A percentile compares a stretch with the other conserved stretches of the same genome.
These are phyloP conservation scores for Globisporangium iwayamae DNA, from an alignment of 352 stramenopile species.

Conservation along the genomic window DNA sequence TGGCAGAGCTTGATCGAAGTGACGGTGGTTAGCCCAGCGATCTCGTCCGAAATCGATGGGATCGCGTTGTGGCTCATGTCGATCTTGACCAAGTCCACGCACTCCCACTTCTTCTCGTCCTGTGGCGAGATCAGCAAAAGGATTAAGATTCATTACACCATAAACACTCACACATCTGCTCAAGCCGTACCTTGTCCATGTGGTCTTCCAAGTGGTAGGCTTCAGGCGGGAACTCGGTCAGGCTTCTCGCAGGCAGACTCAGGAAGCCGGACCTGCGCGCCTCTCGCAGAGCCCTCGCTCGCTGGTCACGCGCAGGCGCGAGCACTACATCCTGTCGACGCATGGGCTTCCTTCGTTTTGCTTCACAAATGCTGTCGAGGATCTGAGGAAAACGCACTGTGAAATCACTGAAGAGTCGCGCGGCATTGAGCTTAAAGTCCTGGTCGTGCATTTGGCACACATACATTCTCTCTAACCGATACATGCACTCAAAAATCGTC, in stretches of 20 bases:
- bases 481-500: background rate
- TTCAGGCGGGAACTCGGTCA: constrained; percentile 62
- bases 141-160: background rate
- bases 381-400: background rate
- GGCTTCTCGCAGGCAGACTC: constrained; percentile 47
- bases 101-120: constrained; percentile 86
- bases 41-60: constrained; percentile 44
- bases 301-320: constrained; percentile 53
- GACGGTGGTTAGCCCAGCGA: constrained; percentile 44
- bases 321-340: constrained; percentile 50
- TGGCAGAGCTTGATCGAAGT: constrained; percentile 68
- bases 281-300: constrained; percentile 51
- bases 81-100: constrained; percentile 75
- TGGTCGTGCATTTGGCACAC: too few relatives aligned
- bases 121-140: constrained; percentile 2
- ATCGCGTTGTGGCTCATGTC: constrained; percentile 83
- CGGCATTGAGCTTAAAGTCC: too few relatives aligned
- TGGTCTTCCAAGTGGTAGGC: constrained; percentile 76
- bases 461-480: background rate
- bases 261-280: constrained; percentile 59
- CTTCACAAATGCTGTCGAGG: too few relatives aligned
- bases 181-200: constrained; percentile 51
- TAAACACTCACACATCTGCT: background rate
- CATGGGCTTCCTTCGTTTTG: constrained; percentile 4
- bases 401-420: background rate